A percentile compares a stretch with the other conserved stretches of the same genome.
Evolutionary conservation across 768 basidiomycete species (phyloP).

Genomic region (Porpolomopsis calyptriformis): DNA sequence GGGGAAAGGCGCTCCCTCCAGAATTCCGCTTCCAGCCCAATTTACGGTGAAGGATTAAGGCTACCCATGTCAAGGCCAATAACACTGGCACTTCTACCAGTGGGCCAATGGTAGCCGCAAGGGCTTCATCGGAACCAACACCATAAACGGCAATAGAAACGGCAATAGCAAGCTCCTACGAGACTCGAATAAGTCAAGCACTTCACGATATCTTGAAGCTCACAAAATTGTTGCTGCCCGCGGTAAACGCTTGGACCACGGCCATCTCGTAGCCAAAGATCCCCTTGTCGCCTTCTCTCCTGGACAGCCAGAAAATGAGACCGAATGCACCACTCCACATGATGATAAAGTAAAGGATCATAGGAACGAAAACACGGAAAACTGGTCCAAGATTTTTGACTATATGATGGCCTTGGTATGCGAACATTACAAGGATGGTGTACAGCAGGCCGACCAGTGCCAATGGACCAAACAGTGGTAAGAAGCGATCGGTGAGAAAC

Average conservation of each 20-base stretch:
- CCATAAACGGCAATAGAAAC: slow-evolving; percentile 73
- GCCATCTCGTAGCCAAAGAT: slow-evolving; percentile 56
- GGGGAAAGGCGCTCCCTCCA: neutral
- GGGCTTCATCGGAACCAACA: slow-evolving; percentile 63
- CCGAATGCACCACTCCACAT: slow-evolving; percentile 63
- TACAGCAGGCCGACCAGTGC: slow-evolving; percentile 71
- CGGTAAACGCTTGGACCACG: slow-evolving; percentile 71
- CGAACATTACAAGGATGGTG: slow-evolving; percentile 70
- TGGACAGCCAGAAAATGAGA: slow-evolving; percentile 39
- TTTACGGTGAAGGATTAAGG: slow-evolving; percentile 4
- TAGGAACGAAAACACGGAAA: slow-evolving; percentile 73
- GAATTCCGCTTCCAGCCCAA: slow-evolving; percentile 1
- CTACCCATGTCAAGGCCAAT: slow-evolving; percentile 7
- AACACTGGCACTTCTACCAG: slow-evolving; percentile 50
- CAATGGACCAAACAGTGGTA: slow-evolving; percentile 59
- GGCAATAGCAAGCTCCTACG: slow-evolving; percentile 72
- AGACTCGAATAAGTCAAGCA: too few relatives aligned
- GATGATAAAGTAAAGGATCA: slow-evolving; percentile 66
- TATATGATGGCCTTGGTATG: slow-evolving; percentile 58
- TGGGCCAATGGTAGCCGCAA: slow-evolving; percentile 73
- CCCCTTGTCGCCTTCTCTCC: slow-evolving; percentile 18
- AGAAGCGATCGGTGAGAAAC: slow-evolving; percentile 47
- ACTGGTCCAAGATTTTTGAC: slow-evolving; percentile 64
- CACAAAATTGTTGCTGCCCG: slow-evolving; percentile 70
- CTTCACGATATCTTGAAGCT: slow-evolving; percentile 14